Conservation (phyloP, 1,139 yeast species). For the Candida tetrigidarum region DNA sequence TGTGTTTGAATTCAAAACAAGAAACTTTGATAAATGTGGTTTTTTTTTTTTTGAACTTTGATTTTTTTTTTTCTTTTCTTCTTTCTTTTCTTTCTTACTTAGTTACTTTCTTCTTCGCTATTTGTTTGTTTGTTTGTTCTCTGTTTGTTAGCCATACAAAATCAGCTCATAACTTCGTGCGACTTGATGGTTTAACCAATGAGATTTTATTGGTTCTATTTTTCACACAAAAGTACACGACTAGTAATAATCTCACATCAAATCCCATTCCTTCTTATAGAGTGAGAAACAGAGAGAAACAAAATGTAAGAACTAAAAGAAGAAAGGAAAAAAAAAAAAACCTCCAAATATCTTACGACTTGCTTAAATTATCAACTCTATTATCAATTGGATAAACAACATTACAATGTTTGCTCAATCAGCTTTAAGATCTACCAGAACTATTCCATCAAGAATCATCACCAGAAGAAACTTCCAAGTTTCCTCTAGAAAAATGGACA, state of each 20-base stretch:
- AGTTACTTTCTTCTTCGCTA: not conserved
- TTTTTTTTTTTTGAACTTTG: not conserved
- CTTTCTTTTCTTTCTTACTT: not conserved
- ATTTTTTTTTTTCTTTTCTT: conserved; percentile 1
- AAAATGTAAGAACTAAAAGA: not conserved
- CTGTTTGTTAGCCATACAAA: conserved; percentile 9
- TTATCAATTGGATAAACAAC: not conserved
- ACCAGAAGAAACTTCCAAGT: conserved; percentile 43
- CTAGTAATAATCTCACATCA: not conserved
- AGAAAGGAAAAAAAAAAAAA: conserved; percentile 3
- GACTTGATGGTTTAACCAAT: conserved; percentile 16
- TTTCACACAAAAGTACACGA: conserved; percentile 1
- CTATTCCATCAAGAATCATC: conserved; percentile 15
- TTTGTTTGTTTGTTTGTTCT: not conserved
- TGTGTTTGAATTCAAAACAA: conserved; percentile 1
- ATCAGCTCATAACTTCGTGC: conserved; percentile 24
- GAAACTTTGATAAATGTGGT: not conserved
- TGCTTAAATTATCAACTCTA: conserved; percentile 1
- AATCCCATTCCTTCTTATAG: not conserved
- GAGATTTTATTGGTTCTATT: conserved; percentile 17
- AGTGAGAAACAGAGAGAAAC: not conserved
- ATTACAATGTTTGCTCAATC: conserved; percentile 21
- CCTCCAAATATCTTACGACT: conserved; percentile 4
- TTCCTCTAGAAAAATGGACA: conserved; percentile 31
- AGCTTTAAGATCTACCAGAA: conserved; percentile 39